Percentiles rank a stretch among this genome's conserved stretches.
Evolutionary conservation across 805 yeast species (phyloP).

Genomic region (Zygotorulaspora danielsina): DNA sequence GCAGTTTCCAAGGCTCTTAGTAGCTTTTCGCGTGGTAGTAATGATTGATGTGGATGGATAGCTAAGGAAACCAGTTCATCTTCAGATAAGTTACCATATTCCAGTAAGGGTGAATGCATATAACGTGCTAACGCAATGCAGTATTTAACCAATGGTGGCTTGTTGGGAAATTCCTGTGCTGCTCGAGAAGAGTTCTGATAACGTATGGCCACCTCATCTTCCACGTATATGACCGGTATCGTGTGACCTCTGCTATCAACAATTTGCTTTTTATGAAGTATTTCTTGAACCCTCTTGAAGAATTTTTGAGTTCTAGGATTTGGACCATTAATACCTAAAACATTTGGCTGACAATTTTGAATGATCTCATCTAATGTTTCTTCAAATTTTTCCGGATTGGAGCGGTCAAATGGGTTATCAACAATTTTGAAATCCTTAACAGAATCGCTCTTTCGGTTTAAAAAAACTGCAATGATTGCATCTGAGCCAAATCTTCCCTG

Average conservation of each 20-base stretch:
- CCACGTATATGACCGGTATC: slow-evolving; percentile 72
- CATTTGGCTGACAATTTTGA: slow-evolving; percentile 73
- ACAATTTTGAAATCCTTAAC: slow-evolving; percentile 75
- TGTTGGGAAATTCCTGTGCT: slow-evolving; percentile 73
- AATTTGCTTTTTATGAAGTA: slow-evolving; percentile 54
- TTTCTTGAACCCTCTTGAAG: slow-evolving; percentile 49
- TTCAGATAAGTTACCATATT: slow-evolving; percentile 69
- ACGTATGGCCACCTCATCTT: slow-evolving; percentile 88
- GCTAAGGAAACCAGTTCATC: slow-evolving; percentile 66
- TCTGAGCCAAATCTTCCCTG: slow-evolving; percentile 76
- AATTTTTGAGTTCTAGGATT: slow-evolving; percentile 67
- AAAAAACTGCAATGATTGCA: slow-evolving; percentile 76
- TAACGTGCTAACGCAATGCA: slow-evolving; percentile 88
- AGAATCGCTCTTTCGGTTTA: slow-evolving; percentile 77
- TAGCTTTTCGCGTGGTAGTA: slow-evolving; percentile 61
- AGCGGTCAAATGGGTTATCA: slow-evolving; percentile 51
- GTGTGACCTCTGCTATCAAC: slow-evolving; percentile 54
- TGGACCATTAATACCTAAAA: slow-evolving; percentile 84
- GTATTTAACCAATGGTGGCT: slow-evolving; percentile 73
- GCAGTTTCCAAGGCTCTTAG: slow-evolving; percentile 68
- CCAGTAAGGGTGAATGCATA: slow-evolving; percentile 87
- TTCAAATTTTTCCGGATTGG: slow-evolving; percentile 58
- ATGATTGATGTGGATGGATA: slow-evolving; percentile 68
- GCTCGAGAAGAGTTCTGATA: slow-evolving; percentile 79
- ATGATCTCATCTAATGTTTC: slow-evolving; percentile 58